Evolutionary conservation across 2,329 filamentous ascomycete species (phyloP), one percentile per base, ranked within the genome.

Genomic region (Cercospora sp.): DNA sequence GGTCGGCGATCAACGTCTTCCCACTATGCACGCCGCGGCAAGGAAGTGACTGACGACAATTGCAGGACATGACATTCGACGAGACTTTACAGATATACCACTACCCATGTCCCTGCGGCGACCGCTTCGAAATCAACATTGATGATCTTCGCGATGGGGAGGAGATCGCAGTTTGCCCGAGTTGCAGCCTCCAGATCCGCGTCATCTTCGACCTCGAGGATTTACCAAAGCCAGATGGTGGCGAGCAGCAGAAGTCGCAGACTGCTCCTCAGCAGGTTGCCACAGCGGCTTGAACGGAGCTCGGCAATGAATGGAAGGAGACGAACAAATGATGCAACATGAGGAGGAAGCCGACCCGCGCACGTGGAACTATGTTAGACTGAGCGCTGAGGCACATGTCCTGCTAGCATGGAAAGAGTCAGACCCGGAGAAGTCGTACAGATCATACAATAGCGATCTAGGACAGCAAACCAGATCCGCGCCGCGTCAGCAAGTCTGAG

Each of bases 21-120:
- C 16, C 18, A 20, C 16, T 33, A 23, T 42, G 36, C 3, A n/a
- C n/a, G 53, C 53, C 10, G 2, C 20, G 20, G 55, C 60, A 48
- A 26, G 45, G 10, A 23, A 26, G n/a, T 45, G n/a, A 18, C 61
- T 59, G 42, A 64, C 60, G 55, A 16, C 31, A 18, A 42, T 16
- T n/a, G 23, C 69, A 77, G 73, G 95, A 99, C 81, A 96, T 97
- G 93, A 95, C 91, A 76, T 97, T 88, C 79, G 93, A 97, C 80
- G 83, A 89, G 58, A 85, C 86, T 3, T 86, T 93, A 48, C 90
- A 97, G 79, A 90, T 97, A 74, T 99, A 97, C 83, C 91, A 94
- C 82, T 97, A 96, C 80, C 95, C 95, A 13, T 99, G 95, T 79
- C 95, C 95, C 1, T 99, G 95, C 81, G 95, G 95, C 83, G 95